These are phyloP conservation scores for Candida arabinofermentans DNA, from an alignment of 805 yeast genomes.

Conservation along the genomic window DNA sequence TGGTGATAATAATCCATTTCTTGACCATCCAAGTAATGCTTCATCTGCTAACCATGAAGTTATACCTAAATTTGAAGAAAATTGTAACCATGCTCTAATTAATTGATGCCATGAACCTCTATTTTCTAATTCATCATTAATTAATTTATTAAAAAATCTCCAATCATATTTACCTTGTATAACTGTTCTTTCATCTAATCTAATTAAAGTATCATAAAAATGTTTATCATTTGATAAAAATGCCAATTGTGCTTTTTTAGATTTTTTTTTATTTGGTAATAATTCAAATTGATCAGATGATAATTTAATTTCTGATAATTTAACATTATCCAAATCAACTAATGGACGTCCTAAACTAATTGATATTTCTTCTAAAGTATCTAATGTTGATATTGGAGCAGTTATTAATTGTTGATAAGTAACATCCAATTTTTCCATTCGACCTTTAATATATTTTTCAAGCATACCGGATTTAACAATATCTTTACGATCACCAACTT, in stretches of 20 bases:
- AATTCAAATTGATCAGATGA: conserved; percentile 23
- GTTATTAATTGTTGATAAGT: conserved; percentile 29
- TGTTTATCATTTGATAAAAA: conserved; percentile 28
- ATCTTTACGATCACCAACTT: conserved; percentile 29
- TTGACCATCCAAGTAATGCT: conserved; percentile 44
- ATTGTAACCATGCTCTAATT: conserved; percentile 42
- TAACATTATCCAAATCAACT: conserved; percentile 22
- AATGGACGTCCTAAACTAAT: conserved; percentile 27
- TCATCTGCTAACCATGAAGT: conserved; percentile 48
- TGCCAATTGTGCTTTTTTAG: conserved; percentile 30
- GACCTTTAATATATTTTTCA: conserved; percentile 31
- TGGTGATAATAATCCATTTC: conserved; percentile 48
- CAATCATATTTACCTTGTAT: conserved; percentile 51
- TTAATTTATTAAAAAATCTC: conserved; percentile 53
- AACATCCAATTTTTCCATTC: conserved; percentile 16
- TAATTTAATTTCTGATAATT: conserved; percentile 16
- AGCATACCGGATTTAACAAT: conserved; percentile 32
- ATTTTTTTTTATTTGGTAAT: conserved; percentile 26
- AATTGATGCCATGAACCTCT: conserved; percentile 44
- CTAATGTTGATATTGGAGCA: conserved; percentile 27
- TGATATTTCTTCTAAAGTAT: conserved; percentile 26
- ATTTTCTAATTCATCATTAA: conserved; percentile 34
- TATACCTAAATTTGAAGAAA: conserved; percentile 39
- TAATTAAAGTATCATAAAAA: conserved; percentile 30
- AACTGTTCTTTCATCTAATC: conserved; percentile 29